Conservation (phyloP, 805 yeast genomes). For the Tetrapisispora pingtungensis region DNA sequence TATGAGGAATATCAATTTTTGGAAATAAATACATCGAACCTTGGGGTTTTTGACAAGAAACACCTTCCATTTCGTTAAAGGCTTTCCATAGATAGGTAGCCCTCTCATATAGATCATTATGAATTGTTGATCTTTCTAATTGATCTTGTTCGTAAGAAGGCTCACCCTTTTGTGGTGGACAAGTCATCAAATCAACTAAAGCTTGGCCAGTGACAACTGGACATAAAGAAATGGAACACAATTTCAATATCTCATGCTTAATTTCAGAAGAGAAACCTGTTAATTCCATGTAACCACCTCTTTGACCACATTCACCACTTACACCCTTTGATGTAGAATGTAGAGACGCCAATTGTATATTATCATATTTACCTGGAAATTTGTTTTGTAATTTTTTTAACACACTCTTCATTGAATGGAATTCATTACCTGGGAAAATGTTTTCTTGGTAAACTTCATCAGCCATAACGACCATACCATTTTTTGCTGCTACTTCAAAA, state of each 20-base stretch:
- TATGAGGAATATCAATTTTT: conserved; percentile 50
- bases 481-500: conserved; percentile 69
- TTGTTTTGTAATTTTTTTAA: conserved; percentile 51
- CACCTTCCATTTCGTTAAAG: conserved; percentile 69
- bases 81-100: conserved; percentile 58
- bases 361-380: conserved; percentile 45
- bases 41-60: conserved; percentile 77
- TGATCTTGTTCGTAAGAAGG: conserved; percentile 60
- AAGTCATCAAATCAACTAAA: conserved; percentile 81
- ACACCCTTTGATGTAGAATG: conserved; percentile 98
- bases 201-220: conserved; percentile 96
- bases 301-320: conserved; percentile 97
- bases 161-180: conserved; percentile 78
- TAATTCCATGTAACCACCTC: conserved; percentile 97
- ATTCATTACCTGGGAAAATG: conserved; percentile 62
- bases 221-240: conserved; percentile 85
- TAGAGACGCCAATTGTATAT: conserved; percentile 82
- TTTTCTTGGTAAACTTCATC: conserved; percentile 98
- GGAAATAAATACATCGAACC: conserved; percentile 99
- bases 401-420: conserved; percentile 75
- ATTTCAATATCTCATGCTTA: conserved; percentile 60
- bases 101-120: conserved; percentile 50
- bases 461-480: conserved; percentile 81
- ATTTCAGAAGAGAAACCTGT: conserved; percentile 70
- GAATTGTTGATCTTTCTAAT: conserved; percentile 53